Percentiles rank a stretch among this genome's conserved stretches.
Evolutionary conservation across 177 flowering plant genomes (phyloP).

Genomic region (Telopea speciosissima): DNA sequence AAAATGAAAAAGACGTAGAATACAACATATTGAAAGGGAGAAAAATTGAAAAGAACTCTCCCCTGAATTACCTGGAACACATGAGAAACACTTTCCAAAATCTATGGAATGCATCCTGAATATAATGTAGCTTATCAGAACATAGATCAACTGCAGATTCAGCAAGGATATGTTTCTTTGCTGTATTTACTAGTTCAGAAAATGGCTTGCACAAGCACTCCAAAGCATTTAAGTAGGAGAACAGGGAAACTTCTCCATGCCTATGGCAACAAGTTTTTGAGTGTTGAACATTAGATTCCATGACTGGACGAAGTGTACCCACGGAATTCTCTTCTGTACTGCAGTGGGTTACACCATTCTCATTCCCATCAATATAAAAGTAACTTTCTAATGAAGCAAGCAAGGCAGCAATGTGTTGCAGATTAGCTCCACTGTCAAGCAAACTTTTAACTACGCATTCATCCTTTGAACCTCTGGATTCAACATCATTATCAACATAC

Average conservation of each 20-base stretch:
- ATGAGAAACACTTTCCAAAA: slow-evolving; percentile 36
- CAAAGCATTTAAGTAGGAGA: slow-evolving; percentile 48
- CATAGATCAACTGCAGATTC: slow-evolving; percentile 28
- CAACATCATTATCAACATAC: slow-evolving; percentile 20
- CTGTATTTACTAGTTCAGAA: slow-evolving; percentile 44
- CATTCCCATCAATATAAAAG: slow-evolving; percentile 21
- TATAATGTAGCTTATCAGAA: slow-evolving; percentile 20
- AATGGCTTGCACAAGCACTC: slow-evolving; percentile 66
- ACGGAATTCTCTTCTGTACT: slow-evolving; percentile 6
- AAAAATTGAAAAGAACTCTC: not conserved
- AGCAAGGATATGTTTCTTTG: slow-evolving; percentile 32
- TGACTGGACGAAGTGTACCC: slow-evolving; percentile 8
- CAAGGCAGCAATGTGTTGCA: slow-evolving; percentile 25
- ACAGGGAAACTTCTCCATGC: slow-evolving; percentile 26
- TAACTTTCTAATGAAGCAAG: slow-evolving; percentile 24
- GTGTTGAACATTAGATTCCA: slow-evolving; percentile 8
- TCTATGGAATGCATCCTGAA: slow-evolving; percentile 46
- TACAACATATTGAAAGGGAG: not conserved
- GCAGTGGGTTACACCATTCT: slow-evolving; percentile 4
- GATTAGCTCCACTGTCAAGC: slow-evolving; percentile 24
- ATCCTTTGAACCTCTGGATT: slow-evolving; percentile 15
- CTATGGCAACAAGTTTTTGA: slow-evolving; percentile 12
- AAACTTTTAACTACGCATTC: slow-evolving; percentile 14
- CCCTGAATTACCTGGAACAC: slow-evolving; percentile 34
- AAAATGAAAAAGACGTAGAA: not conserved